Evolutionary conservation across 805 yeast species (phyloP), one percentile per base, ranked within the genome.

Genomic region (Saccharomycopsis oosterbeekiorum): DNA sequence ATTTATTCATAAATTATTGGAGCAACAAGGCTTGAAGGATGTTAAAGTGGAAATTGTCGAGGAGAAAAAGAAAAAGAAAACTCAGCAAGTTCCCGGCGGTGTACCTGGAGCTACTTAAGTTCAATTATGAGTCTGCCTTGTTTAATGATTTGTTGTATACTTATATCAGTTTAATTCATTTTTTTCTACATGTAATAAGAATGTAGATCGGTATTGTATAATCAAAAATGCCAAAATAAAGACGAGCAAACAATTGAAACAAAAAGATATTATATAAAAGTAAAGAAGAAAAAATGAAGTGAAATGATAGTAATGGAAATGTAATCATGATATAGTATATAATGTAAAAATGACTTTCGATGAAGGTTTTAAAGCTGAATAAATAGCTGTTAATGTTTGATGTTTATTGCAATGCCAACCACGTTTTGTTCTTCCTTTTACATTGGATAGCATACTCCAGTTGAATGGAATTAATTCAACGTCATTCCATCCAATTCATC

Each of bases 401-500:
- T 29, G 34, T 6, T 29, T 29, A 29, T 29, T 29, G 3, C 6
- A 29, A 29, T 4, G 3, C 34, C 34, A 29, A 29, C 34, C 34
- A 29, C 6, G 6, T 29, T 29, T 29, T 29, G 3, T 4, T 29
- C 34, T 29, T 29, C 34, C 34, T 6, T 29, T 29, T 29, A 29
- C 34, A 29, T 29, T 6, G 34, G 34, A 29, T 29, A 29, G 34
- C 34, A 29, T 29, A 29, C 6, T 29, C 34, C 34, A 29, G 34
- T 29, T 37, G 12, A 21, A 17, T 24, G 17, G 26, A 21, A 41
- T 9, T 34, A 53, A 54, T 86, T 91, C 72, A 92, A 78, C 36
- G 89, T 89, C 96, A 92, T 86, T 62, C 88, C 97, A 68, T 91
- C 97, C 69, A 94, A 79, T 72, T 94, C 99, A 68, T 94, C 98